These are phyloP conservation scores for Ustilago crameri DNA, from an alignment of 1,284 basidiomycete species.

Conservation along the genomic window DNA sequence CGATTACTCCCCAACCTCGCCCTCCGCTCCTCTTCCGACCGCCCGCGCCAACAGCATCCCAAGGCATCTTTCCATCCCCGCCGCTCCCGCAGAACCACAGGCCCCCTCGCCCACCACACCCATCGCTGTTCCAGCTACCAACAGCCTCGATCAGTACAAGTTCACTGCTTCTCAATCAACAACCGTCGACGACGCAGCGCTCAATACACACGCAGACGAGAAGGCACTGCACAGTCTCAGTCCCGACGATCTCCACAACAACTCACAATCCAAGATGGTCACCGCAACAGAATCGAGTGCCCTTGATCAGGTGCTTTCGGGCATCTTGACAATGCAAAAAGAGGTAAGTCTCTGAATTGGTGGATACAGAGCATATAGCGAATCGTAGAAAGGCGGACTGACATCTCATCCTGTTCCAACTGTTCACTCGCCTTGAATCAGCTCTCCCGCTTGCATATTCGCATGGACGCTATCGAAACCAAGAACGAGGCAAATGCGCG, in stretches of 20 bases:
- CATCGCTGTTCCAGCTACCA: slow-evolving; percentile 6
- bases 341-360: slow-evolving; percentile 41
- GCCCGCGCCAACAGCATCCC: slow-evolving; percentile 9
- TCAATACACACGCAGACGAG: slow-evolving; percentile 10
- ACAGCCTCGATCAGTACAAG: slow-evolving; percentile 5
- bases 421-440: slow-evolving; percentile 4
- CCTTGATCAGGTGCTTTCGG: slow-evolving; percentile 57
- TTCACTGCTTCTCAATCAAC: slow-evolving; percentile 4
- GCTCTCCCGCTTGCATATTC: slow-evolving; percentile 53
- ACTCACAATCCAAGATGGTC: slow-evolving; percentile 22
- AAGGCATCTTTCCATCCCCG: slow-evolving; percentile 22
- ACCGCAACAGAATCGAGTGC: slow-evolving; percentile 35
- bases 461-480: slow-evolving; percentile 55
- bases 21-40: slow-evolving; percentile 1
- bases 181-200: slow-evolving; percentile 8
- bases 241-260: slow-evolving; percentile 12
- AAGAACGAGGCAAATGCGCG: slow-evolving; percentile 34
- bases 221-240: slow-evolving; percentile 23
- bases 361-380: neutral
- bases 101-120: slow-evolving; percentile 33
- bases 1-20: slow-evolving; percentile 4
- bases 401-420: neutral
- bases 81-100: neutral
- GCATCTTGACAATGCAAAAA: slow-evolving; percentile 60
- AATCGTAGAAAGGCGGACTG: neutral